A percentile compares a stretch with the other conserved stretches of the same genome.
Conservation (phyloP, 768 basidiomycete genomes). For the Tricholoma flavovirens region DNA sequence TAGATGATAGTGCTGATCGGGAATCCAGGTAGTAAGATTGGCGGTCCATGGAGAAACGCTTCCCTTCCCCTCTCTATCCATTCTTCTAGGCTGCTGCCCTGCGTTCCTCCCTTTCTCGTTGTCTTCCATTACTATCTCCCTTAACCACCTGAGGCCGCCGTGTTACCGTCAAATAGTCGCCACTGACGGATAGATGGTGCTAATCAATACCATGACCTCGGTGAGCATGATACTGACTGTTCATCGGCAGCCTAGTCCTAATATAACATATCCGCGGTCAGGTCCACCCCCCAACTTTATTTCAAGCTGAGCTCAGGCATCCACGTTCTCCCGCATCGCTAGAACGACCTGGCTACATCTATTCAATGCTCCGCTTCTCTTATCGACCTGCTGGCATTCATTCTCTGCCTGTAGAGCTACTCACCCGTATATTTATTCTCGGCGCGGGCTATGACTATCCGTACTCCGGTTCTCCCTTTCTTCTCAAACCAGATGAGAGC, state of each 20-base stretch:
- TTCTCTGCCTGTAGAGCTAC: constrained; percentile 52
- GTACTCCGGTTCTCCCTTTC: constrained; percentile 40
- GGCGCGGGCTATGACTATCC: constrained; percentile 41
- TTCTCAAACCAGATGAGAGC: constrained; percentile 43
- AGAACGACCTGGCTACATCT: constrained; percentile 7
- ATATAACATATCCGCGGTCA: background rate
- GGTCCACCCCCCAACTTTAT: background rate
- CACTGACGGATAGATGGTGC: constrained; percentile 1
- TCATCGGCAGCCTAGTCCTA: background rate
- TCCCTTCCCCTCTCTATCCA: background rate
- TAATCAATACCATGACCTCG: background rate
- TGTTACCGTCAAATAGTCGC: background rate
- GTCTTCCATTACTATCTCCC: background rate
- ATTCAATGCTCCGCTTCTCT: constrained; percentile 12
- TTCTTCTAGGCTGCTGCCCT: background rate
- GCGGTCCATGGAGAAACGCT: background rate
- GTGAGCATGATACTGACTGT: background rate
- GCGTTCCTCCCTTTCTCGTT: background rate
- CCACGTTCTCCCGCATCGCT: background rate
- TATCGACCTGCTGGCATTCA: constrained; percentile 29
- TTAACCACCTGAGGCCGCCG: background rate
- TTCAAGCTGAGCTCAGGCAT: background rate
- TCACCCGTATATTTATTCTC: constrained; percentile 52
- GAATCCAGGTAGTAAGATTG: constrained; percentile 2
- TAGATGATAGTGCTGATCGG: constrained; percentile 3